These are phyloP conservation scores for Albizia julibrissin DNA, from an alignment of 306 rosid species.

Conservation along the genomic window DNA sequence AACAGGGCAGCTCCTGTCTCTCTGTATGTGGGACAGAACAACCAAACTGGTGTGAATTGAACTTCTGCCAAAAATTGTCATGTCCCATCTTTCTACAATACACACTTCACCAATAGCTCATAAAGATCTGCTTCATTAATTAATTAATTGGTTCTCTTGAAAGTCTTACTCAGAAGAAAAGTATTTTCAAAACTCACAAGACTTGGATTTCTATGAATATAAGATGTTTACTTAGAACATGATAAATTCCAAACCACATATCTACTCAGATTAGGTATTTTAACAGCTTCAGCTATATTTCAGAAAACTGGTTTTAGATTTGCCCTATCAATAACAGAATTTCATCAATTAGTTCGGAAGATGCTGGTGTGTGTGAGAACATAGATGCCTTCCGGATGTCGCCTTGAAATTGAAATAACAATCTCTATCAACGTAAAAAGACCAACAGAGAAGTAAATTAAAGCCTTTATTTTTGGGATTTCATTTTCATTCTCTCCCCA, in stretches of 20 bases:
- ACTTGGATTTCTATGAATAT: neutral
- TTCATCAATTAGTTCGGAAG: conserved; percentile 2
- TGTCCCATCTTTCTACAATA: neutral
- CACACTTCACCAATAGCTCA: neutral
- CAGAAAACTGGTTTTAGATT: neutral
- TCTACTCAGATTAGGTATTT: neutral
- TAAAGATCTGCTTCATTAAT: neutral
- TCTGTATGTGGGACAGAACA: neutral
- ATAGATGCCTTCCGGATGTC: neutral
- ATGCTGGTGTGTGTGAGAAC: neutral
- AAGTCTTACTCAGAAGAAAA: neutral
- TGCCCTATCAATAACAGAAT: neutral
- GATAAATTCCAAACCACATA: neutral
- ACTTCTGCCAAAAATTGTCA: conserved; percentile 12
- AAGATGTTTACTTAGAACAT: neutral
- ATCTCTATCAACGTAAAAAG: neutral
- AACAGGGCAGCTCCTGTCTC: neutral
- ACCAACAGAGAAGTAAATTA: neutral
- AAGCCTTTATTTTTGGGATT: neutral
- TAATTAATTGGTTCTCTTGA: neutral
- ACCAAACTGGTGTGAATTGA: conserved; percentile 14
- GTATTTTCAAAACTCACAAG: neutral
- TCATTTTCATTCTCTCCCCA: neutral
- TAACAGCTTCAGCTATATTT: neutral
- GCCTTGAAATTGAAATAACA: neutral